phyloP scores from a whole-genome alignment of 768 basidiomycete genomes.

The Hebeloma cylindrosporum region DNA sequence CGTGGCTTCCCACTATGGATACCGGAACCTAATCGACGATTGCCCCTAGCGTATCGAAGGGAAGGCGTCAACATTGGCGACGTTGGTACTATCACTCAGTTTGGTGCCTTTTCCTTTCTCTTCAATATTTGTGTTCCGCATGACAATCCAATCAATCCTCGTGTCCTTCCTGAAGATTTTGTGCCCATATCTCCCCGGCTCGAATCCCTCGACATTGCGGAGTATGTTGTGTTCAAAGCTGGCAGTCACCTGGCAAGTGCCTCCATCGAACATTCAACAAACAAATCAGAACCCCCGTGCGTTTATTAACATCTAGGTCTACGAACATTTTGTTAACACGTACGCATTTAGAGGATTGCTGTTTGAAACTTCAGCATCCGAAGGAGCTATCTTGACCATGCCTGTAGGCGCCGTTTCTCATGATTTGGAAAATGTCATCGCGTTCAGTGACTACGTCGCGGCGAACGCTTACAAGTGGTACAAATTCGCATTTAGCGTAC shows the following conservation, averaged over 20 bases:
- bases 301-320: neutral
- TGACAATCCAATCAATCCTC: conserved; percentile 19
- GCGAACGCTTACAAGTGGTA: conserved; percentile 16
- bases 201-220: conserved; percentile 1
- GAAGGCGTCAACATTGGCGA: conserved; percentile 37
- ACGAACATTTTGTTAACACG: neutral
- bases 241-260: conserved; percentile 3
- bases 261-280: neutral
- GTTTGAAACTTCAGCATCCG: conserved; percentile 11
- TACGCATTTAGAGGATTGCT: neutral
- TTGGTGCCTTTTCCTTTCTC: conserved; percentile 30
- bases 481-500: conserved; percentile 12
- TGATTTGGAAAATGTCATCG: conserved; percentile 9
- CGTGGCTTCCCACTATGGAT: conserved; percentile 37
- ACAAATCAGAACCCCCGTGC: neutral
- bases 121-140: conserved; percentile 25
- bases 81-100: conserved; percentile 34
- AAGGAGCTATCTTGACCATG: conserved; percentile 16
- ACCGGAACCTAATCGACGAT: conserved; percentile 27
- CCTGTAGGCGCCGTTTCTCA: conserved; percentile 16
- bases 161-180: conserved; percentile 24
- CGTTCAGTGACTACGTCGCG: conserved; percentile 7
- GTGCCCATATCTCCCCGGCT: conserved; percentile 1
- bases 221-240: neutral
- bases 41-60: conserved; percentile 22